phyloP scores from a whole-genome alignment of 768 basidiomycete genomes.

The Trametes cinnabarina region DNA sequence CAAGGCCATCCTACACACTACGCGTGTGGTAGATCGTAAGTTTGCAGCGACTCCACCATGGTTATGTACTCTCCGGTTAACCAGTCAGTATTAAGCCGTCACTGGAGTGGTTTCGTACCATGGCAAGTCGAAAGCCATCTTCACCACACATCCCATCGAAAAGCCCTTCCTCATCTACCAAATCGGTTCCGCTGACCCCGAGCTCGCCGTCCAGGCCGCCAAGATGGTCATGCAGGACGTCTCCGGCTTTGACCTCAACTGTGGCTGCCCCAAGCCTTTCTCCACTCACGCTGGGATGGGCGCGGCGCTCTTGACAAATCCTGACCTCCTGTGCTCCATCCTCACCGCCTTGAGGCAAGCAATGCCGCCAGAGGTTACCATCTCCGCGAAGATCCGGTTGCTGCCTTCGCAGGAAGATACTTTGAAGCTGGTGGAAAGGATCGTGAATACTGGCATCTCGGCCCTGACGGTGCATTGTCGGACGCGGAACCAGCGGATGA shows the following conservation, averaged over 20 bases:
- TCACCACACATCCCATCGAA: slow-evolving; percentile 91
- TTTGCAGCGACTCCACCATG: neutral
- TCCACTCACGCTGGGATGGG: slow-evolving; percentile 96
- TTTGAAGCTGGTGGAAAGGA: slow-evolving; percentile 81
- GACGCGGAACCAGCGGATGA: slow-evolving; percentile 85
- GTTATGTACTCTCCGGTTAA: slow-evolving; percentile 6
- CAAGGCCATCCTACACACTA: slow-evolving; percentile 86
- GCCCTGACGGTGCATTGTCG: slow-evolving; percentile 94
- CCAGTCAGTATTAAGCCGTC: slow-evolving; percentile 51
- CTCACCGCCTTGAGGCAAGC: slow-evolving; percentile 71
- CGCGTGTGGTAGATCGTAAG: slow-evolving; percentile 81
- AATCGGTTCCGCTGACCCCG: slow-evolving; percentile 87
- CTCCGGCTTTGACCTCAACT: slow-evolving; percentile 94
- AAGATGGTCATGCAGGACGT: slow-evolving; percentile 84
- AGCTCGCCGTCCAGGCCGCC: slow-evolving; percentile 90
- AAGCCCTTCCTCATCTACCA: slow-evolving; percentile 95
- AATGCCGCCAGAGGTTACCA: slow-evolving; percentile 74
- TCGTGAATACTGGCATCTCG: slow-evolving; percentile 84
- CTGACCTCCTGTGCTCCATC: slow-evolving; percentile 88
- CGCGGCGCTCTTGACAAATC: slow-evolving; percentile 88
- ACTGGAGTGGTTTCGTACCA: slow-evolving; percentile 88
- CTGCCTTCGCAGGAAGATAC: slow-evolving; percentile 87
- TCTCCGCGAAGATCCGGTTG: slow-evolving; percentile 93
- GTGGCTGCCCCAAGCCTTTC: slow-evolving; percentile 96
- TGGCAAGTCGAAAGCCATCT: slow-evolving; percentile 82